These are phyloP conservation scores for Aspergillus wentii DNA, from an alignment of 495 filamentous ascomycete species.

Conservation along the genomic window DNA sequence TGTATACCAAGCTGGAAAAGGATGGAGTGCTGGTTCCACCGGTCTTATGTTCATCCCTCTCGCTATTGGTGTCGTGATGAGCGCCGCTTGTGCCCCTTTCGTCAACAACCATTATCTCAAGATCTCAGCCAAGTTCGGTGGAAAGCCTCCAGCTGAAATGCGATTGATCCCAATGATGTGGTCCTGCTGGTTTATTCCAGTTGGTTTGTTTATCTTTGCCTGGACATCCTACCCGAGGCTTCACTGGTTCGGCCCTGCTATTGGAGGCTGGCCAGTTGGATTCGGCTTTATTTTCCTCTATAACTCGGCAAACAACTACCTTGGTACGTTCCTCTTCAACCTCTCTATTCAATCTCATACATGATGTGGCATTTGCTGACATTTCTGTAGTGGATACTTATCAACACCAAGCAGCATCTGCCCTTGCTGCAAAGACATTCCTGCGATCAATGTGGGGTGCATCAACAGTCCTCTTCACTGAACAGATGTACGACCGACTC, in stretches of 20 bases:
- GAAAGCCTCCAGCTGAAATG: conserved; percentile 68
- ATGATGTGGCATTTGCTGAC: conserved; percentile 16
- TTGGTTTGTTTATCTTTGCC: conserved; percentile 79
- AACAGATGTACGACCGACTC: conserved; percentile 71
- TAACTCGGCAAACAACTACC: conserved; percentile 79
- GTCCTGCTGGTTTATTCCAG: conserved; percentile 73
- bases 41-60: conserved; percentile 81
- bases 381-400: conserved; percentile 63
- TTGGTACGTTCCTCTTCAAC: conserved; percentile 31
- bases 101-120: conserved; percentile 76
- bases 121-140: conserved; percentile 51
- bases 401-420: conserved; percentile 79
- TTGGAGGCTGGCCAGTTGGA: conserved; percentile 73
- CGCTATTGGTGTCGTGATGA: conserved; percentile 61
- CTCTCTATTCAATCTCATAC: background rate
- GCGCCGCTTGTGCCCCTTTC: conserved; percentile 60
- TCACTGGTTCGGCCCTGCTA: conserved; percentile 64
- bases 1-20: conserved; percentile 71
- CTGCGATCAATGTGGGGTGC: conserved; percentile 78
- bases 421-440: conserved; percentile 80
- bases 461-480: conserved; percentile 67
- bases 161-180: conserved; percentile 83
- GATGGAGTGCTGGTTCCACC: conserved; percentile 63
- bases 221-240: conserved; percentile 68
- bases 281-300: conserved; percentile 87